Conservation (phyloP, 1,284 basidiomycete genomes). For the Crepidotus sp. region DNA sequence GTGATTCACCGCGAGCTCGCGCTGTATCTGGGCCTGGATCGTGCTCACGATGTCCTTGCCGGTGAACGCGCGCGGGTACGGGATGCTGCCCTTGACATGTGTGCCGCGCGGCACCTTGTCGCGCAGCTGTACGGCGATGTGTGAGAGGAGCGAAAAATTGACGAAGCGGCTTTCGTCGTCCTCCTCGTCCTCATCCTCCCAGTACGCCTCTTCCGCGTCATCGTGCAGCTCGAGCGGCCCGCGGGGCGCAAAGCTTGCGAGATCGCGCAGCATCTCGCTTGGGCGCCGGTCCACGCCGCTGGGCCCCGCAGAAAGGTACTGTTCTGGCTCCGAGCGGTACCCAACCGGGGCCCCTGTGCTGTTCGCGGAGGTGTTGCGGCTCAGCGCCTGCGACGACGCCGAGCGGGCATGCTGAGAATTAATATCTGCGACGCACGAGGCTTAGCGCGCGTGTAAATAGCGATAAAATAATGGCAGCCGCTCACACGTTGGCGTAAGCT, state of each 20-base stretch:
- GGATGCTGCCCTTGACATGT: constrained; percentile 86
- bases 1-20: constrained; percentile 61
- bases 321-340: constrained; percentile 12
- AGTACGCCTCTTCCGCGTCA: constrained; percentile 41
- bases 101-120: constrained; percentile 80
- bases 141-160: constrained; percentile 80
- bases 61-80: constrained; percentile 84
- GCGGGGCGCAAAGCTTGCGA: constrained; percentile 15
- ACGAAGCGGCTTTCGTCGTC: constrained; percentile 75
- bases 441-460: not conserved
- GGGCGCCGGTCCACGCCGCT: constrained; percentile 15
- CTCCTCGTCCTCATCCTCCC: constrained; percentile 60
- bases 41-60: constrained; percentile 85
- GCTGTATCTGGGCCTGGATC: constrained; percentile 73
- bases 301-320: constrained; percentile 13
- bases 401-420: constrained; percentile 13
- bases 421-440: constrained; percentile 10
- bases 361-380: constrained; percentile 18
- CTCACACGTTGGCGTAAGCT: constrained; percentile 14
- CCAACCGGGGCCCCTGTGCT: constrained; percentile 13
- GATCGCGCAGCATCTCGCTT: constrained; percentile 19
- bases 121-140: constrained; percentile 80
- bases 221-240: constrained; percentile 19
- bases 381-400: constrained; percentile 14
- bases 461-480: not conserved